These are phyloP conservation scores for Annulohypoxylon maeteangense DNA, from an alignment of 495 filamentous ascomycete species.

Conservation along the genomic window DNA sequence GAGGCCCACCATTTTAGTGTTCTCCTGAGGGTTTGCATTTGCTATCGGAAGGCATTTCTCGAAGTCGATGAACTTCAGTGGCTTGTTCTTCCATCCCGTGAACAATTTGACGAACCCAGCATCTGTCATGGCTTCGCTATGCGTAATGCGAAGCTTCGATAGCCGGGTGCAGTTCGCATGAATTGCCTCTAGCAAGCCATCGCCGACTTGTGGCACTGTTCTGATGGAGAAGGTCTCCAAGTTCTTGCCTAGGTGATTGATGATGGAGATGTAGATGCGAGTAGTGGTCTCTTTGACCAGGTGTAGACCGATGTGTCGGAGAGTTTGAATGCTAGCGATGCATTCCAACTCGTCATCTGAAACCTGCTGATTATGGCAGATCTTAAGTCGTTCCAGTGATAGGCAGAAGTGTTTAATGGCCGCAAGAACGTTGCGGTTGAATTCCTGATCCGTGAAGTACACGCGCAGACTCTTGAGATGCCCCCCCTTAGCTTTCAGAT, in stretches of 20 bases:
- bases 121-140: slow-evolving; percentile 79
- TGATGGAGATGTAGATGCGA: slow-evolving; percentile 66
- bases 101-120: slow-evolving; percentile 77
- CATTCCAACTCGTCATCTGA: slow-evolving; percentile 56
- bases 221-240: slow-evolving; percentile 79
- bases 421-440: slow-evolving; percentile 64
- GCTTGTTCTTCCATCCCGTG: slow-evolving; percentile 75
- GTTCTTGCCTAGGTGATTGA: slow-evolving; percentile 66
- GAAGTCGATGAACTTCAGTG: slow-evolving; percentile 75
- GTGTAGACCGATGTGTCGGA: slow-evolving; percentile 79
- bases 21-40: slow-evolving; percentile 61
- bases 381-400: slow-evolving; percentile 76
- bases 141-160: slow-evolving; percentile 78
- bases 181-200: slow-evolving; percentile 71
- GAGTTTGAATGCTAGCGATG: slow-evolving; percentile 65
- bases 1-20: slow-evolving; percentile 73
- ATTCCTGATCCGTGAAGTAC: slow-evolving; percentile 75
- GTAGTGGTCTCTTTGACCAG: slow-evolving; percentile 65
- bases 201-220: slow-evolving; percentile 65
- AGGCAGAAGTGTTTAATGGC: slow-evolving; percentile 67
- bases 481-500: slow-evolving; percentile 69
- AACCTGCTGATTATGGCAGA: slow-evolving; percentile 66
- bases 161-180: slow-evolving; percentile 74
- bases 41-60: slow-evolving; percentile 79
- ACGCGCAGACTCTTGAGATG: slow-evolving; percentile 74